Conservation (phyloP, 2,329 filamentous ascomycete species). For the Neofusicoccum cordaticola region DNA sequence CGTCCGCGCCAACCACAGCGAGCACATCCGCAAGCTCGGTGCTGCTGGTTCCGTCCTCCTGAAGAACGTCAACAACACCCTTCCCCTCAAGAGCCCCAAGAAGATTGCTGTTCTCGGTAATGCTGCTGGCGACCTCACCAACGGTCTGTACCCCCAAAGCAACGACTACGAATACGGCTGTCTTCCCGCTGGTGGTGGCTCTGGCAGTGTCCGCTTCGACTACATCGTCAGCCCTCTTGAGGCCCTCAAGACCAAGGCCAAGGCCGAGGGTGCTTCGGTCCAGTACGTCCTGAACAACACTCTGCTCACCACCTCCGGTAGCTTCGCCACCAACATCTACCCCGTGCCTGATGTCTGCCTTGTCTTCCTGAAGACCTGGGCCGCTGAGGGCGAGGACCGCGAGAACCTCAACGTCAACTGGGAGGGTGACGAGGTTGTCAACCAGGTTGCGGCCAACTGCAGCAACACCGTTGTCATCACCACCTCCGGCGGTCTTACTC, state of each 20-base stretch:
- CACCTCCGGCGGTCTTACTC: constrained; percentile 43
- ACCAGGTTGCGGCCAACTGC: constrained; percentile 44
- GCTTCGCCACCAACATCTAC: constrained; percentile 22
- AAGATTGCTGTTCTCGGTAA: constrained; percentile 52
- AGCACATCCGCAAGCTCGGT: constrained; percentile 40
- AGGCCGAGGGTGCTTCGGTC: neutral
- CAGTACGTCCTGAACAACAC: constrained; percentile 19
- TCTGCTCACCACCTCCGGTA: neutral
- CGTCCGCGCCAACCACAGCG: constrained; percentile 35
- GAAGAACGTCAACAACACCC: constrained; percentile 49
- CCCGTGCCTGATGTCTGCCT: constrained; percentile 48
- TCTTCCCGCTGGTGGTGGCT: constrained; percentile 40
- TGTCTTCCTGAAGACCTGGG: constrained; percentile 59
- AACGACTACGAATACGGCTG: constrained; percentile 42
- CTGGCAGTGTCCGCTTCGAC: constrained; percentile 38
- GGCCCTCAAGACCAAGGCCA: constrained; percentile 35
- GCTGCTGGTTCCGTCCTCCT: constrained; percentile 44
- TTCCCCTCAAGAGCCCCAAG: constrained; percentile 53
- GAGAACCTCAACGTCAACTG: constrained; percentile 40
- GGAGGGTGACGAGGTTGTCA: constrained; percentile 28
- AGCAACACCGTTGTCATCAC: constrained; percentile 53
- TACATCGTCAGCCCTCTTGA: constrained; percentile 42
- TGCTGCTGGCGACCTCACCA: constrained; percentile 47
- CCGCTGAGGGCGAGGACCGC: constrained; percentile 46
- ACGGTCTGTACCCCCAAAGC: constrained; percentile 42